Base-by-base conservation (phyloP, 305 asterid species). In the Ilex paraguariensis region DNA sequence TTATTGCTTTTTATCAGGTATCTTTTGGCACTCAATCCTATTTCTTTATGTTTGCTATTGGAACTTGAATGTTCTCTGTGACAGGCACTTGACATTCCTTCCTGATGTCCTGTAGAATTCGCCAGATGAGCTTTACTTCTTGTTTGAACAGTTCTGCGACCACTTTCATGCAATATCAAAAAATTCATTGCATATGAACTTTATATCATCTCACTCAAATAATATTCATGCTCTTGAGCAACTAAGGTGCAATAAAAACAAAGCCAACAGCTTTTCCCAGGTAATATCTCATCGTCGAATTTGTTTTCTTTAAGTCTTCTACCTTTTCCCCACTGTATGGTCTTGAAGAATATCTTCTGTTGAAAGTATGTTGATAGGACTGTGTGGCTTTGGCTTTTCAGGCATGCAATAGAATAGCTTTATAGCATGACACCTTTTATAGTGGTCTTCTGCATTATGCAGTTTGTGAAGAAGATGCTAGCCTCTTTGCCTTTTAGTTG, bases 1-100 rank as follows among this genome's bases (percentile, higher is more conserved):
- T 93, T 68, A 70, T 87, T 75, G 86, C 99, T 32, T 90, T 93
- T 77, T 79, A 81, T 86, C 96, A 85, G 97, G 97, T 89, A 66
- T 72, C 42, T 31, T 59, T 60, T 49, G 55, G 54, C 31, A 11
- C n/a, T 62, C 62, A 33, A 59, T 54, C 60, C 54, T 50, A 28
- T 13, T 56, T 33, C 21, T 56, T 49, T n/a, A 55, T 56, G n/a
- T n/a, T n/a, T 49, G 11, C 53, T 49, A 7, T 49, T 49, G 53
- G 56, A 52, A 7, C 31, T 14, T 16, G 30, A 52, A 56, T 7
- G 15, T 14, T 42, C 53, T 52, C 3, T 30, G 31, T 42, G 15
- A 52, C 56, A 15, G 14, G 56, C 28, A 52, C 56, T 16, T 4
- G 42, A 46, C 31, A 33, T 36, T 33, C 64, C 59, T 54, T 36